Evolutionary conservation across 495 filamentous ascomycete genomes (phyloP), one percentile per base, ranked within the genome.

Genomic region (Cetradonia linearis): DNA sequence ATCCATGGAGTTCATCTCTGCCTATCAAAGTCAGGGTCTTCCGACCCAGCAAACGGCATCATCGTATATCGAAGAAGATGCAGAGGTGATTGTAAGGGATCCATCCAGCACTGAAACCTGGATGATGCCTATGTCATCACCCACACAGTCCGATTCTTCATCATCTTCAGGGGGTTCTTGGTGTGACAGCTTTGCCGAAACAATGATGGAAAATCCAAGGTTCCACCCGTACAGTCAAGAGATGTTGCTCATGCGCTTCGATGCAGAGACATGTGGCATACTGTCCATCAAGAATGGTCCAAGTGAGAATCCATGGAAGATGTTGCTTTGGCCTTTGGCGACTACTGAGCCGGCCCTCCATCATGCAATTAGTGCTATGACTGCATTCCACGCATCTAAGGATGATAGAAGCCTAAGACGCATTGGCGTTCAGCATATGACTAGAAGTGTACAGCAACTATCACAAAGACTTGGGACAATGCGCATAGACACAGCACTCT

Each of bases 261-360:
- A 89, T 66, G 76, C 78, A 48, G 71, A 85, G 30, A 91, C 87
- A 0, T 90, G 87, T 64, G 85, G 86, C 9, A 88, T 91, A 55
- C 74, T 91, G 34, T 90, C 86, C 8, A 76, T 91, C 56, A 83
- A 82, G 62, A 86, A 90, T 70, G 87, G 87, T 0, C 77, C 75
- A 14, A 80, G 74, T 25, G 87, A 90, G 67, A 91, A 91, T 64
- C 87, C 87, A 3, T 91, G 87, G 87, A 77, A 85, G 40, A 89
- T 79, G 0, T 73, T 87, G 27, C 72, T 91, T 9, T 89, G 85
- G 85, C 87, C 87, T 1, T 64, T 91, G 40, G 86, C 84, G 8
- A 76, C 73, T 63, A 76, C 83, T 27, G 85, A 78, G 13, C 82
- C 86, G 2, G 85, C 85, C 2, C 70, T 91, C n/a, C 86, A 83